Evolutionary conservation across 176 grass and related monocot genomes (phyloP).

Genomic region (Avena atlantica): DNA sequence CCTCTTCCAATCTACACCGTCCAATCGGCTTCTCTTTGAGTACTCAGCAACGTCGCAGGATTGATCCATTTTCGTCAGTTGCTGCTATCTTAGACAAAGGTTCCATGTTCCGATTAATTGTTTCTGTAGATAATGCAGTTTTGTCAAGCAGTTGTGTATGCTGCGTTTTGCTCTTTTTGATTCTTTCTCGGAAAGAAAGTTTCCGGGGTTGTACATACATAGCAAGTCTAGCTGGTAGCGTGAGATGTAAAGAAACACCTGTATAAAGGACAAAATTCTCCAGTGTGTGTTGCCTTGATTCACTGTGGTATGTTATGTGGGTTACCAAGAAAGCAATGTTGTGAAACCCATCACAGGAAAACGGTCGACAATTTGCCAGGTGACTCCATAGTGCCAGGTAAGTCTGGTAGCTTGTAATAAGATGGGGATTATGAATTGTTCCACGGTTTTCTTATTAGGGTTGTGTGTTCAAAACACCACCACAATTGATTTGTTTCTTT

Average conservation of each 20-base stretch:
- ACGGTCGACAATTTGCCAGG: neutral
- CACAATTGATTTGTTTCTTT: neutral
- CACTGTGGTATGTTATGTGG: neutral
- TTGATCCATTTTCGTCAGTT: slow-evolving; percentile 49
- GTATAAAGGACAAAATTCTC: slow-evolving; percentile 3
- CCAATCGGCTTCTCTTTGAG: slow-evolving; percentile 97
- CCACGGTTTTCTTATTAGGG: neutral
- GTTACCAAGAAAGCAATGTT: neutral
- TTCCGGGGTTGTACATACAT: slow-evolving; percentile 73
- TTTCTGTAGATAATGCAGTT: slow-evolving; percentile 56
- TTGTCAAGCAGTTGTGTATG: slow-evolving; percentile 44
- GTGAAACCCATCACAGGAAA: neutral
- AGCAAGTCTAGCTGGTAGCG: slow-evolving; percentile 38
- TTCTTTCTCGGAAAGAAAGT: slow-evolving; percentile 69
- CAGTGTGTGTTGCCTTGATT: neutral
- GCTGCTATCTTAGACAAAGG: slow-evolving; percentile 24
- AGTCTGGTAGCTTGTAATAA: neutral
- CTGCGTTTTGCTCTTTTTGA: slow-evolving; percentile 29
- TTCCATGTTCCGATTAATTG: slow-evolving; percentile 19
- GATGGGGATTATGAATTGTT: neutral
- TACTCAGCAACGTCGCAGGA: slow-evolving; percentile 89
- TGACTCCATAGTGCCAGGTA: too few species aligned
- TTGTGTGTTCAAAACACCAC: neutral
- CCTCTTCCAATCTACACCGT: slow-evolving; percentile 94
- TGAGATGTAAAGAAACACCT: slow-evolving; percentile 41